Conservation (phyloP, 495 filamentous ascomycete species). For the Aspergillus steynii region DNA sequence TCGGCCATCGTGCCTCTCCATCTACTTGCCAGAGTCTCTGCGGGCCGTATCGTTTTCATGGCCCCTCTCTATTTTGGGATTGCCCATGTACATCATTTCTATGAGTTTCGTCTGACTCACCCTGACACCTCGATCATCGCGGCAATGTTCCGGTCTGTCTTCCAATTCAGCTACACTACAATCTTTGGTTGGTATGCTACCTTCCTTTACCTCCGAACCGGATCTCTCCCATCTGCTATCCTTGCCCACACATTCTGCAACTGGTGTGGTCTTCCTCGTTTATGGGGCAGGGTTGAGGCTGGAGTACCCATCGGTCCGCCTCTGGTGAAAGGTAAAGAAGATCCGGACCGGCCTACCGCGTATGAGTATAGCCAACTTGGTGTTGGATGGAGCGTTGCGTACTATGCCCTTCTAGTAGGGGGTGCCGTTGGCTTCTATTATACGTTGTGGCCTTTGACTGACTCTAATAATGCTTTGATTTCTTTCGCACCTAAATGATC, state of each 20-base stretch:
- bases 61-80: constrained; percentile 92
- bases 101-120: constrained; percentile 85
- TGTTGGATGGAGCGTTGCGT: constrained; percentile 69
- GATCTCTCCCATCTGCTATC: constrained; percentile 71
- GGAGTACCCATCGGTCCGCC: constrained; percentile 33
- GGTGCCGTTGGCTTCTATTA: constrained; percentile 72
- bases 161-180: constrained; percentile 92
- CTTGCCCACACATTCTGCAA: constrained; percentile 89
- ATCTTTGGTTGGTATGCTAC: constrained; percentile 91
- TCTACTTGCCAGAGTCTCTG: constrained; percentile 64
- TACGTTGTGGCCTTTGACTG: constrained; percentile 71
- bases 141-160: constrained; percentile 66
- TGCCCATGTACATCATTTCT: constrained; percentile 92
- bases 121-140: constrained; percentile 62
- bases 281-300: constrained; percentile 75
- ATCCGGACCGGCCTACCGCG: constrained; percentile 24
- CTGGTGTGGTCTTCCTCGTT: constrained; percentile 80
- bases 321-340: constrained; percentile 42
- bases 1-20: constrained; percentile 79
- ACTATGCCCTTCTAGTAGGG: constrained; percentile 71
- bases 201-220: constrained; percentile 87
- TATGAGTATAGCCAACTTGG: constrained; percentile 30
- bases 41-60: constrained; percentile 66
- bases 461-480: constrained; percentile 48
- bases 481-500: constrained; percentile 10